Evolutionary conservation across 768 basidiomycete species (phyloP), one percentile per base, ranked within the genome.

Genomic region (Glaciozyma martinii): DNA sequence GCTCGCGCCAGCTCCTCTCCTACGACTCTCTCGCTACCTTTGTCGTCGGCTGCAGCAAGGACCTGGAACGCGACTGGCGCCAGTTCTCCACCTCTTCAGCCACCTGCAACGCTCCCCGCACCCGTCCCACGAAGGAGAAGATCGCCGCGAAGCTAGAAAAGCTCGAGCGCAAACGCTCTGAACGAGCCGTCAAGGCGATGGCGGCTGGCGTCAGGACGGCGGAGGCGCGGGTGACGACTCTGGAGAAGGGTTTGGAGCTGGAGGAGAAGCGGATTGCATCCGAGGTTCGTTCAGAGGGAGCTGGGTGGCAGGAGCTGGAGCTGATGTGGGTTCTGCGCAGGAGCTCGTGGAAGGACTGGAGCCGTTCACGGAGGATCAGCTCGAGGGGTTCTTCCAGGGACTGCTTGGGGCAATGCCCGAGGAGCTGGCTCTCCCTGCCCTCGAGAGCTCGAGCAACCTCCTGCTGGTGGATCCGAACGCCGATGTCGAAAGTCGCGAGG

Each of bases 361-460:
- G 5, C 21, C 60, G 0, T 77, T 76, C 67, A 73, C 77, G 0
- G 80, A 81, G 30, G 73, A 74, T 6, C 76, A 81, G 23, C 72
- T 81, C 10, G 65, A 76, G 6, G 67, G 74, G 9, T 66, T 83
- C 29, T 83, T 82, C 59, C 74, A 77, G 40, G 79, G 80, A 56
- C 62, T 82, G 5, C 74, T 82, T 42, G 62, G 72, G 18, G 56
- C 73, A 10, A 43, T 56, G 40, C 47, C 74, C 43, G 52, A 56
- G 29, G 65, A 49, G 50, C 65, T 58, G 19, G 65, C 18, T 21
- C 29, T 55, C 33, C 61, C 25, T 15, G 67, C 68, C 5, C 61
- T 66, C 46, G 40, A 23, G 23, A 42, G 40, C 3, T 57, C 61
- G 16, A 57, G 56, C 25, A 27, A 62, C 40, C 44, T 19, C 37